Evolutionary conservation across 1,284 basidiomycete species (phyloP), one percentile per base, ranked within the genome.

Genomic region (Pholiota adiposa): DNA sequence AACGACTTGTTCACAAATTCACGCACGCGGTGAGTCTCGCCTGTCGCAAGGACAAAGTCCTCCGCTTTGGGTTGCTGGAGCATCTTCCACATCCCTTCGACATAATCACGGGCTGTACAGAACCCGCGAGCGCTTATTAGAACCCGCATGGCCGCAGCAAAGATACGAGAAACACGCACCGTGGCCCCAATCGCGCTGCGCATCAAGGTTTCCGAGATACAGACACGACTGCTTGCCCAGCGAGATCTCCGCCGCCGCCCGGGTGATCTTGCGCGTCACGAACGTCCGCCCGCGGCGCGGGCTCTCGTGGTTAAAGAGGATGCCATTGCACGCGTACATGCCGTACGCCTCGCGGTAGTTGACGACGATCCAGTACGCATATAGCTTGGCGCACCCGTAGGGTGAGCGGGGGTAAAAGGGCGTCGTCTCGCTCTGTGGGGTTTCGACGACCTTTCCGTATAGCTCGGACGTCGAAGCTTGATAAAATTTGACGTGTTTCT

Each of bases 51-150:
- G 36, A 97, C 94, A 70, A 92, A 97, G 76, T 97, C 94, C 19
- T 93, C 87, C 0, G 94, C 80, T 25, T 67, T 66, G 7, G 86
- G 81, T 73, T 96, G 94, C 74, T 97, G 94, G 27, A 97, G 85
- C 86, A 97, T 95, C 69, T 84, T 83, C 94, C 94, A 97, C 95
- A 97, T 96, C 44, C 94, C 94, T 76, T 96, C 94, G 11, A 94
- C 89, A 69, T 94, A 95, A 72, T 95, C 93, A 64, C 85, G 86
- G 53, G 92, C 92, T 92, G n/a, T n/a, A n/a, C n/a, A n/a, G n/a
- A n/a, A n/a, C n/a, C 6, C 40, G 40, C 19, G 44, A 4, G 44
- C 41, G 25, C 44, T 27, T 18, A 61, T 40, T 21, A 19, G 7
- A 12, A 21, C 12, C 43, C 48, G 25, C 18, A 52, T 44, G 44